A percentile compares a stretch with the other conserved stretches of the same genome.
phyloP scores from a whole-genome alignment of 305 asterid species.

The Lippia alba region DNA sequence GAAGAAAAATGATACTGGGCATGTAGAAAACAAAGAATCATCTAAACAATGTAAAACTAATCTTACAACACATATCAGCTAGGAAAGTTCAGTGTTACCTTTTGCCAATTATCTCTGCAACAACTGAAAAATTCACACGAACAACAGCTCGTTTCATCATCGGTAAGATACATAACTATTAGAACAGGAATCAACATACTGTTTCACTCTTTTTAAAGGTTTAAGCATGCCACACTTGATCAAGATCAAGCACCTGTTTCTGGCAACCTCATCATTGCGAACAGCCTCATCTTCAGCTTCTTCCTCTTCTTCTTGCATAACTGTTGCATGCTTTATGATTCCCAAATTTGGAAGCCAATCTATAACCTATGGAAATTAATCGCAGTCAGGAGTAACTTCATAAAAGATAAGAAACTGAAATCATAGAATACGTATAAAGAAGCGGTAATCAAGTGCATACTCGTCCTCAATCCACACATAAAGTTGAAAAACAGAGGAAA shows the following conservation, averaged over 20 bases:
- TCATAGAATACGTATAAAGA: neutral
- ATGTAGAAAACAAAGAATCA: neutral
- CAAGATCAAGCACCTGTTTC: slow-evolving; percentile 57
- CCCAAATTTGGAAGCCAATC: slow-evolving; percentile 79
- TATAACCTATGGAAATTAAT: slow-evolving; percentile 52
- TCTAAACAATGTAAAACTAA: neutral
- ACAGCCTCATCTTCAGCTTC: slow-evolving; percentile 64
- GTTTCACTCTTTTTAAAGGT: slow-evolving; percentile 35
- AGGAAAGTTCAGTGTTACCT: slow-evolving; percentile 25
- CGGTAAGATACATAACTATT: slow-evolving; percentile 52
- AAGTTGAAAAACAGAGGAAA: neutral
- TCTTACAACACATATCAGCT: neutral
- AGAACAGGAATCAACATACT: slow-evolving; percentile 43
- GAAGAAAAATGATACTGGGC: neutral
- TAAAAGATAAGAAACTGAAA: slow-evolving; percentile 20
- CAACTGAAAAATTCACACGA: slow-evolving; percentile 62
- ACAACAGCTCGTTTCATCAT: slow-evolving; percentile 54
- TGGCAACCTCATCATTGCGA: slow-evolving; percentile 54
- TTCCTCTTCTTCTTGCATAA: slow-evolving; percentile 63
- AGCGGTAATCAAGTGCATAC: neutral
- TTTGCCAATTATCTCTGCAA: slow-evolving; percentile 73
- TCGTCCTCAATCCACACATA: slow-evolving; percentile 7
- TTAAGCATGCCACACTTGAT: slow-evolving; percentile 31
- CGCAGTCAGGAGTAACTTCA: slow-evolving; percentile 36
- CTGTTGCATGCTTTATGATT: slow-evolving; percentile 58